Evolutionary conservation across 306 rosid species (phyloP).

Genomic region (Quercus gilva): DNA sequence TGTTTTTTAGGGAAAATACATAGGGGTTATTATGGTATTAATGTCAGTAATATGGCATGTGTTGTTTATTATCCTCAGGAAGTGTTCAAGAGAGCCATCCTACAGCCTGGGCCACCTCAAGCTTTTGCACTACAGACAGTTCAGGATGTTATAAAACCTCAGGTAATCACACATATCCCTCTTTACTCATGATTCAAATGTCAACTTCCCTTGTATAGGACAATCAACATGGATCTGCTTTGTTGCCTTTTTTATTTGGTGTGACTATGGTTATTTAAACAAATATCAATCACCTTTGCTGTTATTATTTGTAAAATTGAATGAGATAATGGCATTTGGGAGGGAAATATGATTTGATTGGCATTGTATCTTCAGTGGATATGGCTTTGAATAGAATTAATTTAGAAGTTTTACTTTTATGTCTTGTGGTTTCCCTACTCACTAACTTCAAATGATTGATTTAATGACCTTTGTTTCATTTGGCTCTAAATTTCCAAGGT

Average conservation of each 20-base stretch:
- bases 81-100: slow-evolving; percentile 70
- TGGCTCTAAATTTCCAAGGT: background rate
- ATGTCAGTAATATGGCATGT: too few relatives aligned
- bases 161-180: slow-evolving; percentile 27
- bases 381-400: background rate
- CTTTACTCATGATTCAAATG: background rate
- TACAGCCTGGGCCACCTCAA: too few relatives aligned
- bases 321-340: background rate
- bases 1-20: too few relatives aligned
- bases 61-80: slow-evolving; percentile 17
- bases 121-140: slow-evolving; percentile 31
- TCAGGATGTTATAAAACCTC: slow-evolving; percentile 73
- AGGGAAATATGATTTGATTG: background rate
- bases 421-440: background rate
- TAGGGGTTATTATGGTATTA: background rate
- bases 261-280: background rate
- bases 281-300: background rate
- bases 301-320: background rate
- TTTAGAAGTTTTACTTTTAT: background rate
- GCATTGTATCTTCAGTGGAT: background rate
- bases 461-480: background rate
- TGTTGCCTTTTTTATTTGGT: too few relatives aligned
- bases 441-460: background rate
- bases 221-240: too few relatives aligned
- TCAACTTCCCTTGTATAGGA: background rate